These are phyloP conservation scores for Trichosanthes truncata DNA, from an alignment of 306 rosid species.

Conservation along the genomic window DNA sequence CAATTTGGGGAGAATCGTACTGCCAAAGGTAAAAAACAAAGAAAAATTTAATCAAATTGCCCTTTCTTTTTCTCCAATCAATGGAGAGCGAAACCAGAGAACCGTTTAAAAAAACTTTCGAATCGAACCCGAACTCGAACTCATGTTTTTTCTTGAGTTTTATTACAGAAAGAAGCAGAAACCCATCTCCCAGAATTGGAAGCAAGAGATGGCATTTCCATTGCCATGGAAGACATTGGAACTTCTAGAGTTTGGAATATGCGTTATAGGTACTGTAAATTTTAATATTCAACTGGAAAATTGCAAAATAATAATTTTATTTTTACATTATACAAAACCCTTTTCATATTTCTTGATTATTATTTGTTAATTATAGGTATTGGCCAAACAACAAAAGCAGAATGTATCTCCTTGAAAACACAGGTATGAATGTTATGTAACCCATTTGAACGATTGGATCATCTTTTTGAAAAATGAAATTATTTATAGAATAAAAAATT, in stretches of 20 bases:
- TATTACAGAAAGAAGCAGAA: conserved; percentile 83
- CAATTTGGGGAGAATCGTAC: conserved; percentile 81
- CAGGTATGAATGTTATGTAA: conserved; percentile 34
- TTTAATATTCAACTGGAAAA: not conserved
- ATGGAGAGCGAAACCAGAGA: not conserved
- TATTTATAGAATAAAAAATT: not conserved
- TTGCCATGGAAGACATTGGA: conserved; percentile 92
- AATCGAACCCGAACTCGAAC: not conserved
- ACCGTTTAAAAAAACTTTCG: not conserved
- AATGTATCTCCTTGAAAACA: conserved; percentile 97
- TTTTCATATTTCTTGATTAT: not conserved
- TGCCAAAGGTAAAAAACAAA: conserved; percentile 53
- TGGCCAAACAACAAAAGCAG: conserved; percentile 99
- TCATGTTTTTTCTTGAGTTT: too few species aligned
- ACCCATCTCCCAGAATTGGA: conserved; percentile 88
- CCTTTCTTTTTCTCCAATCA: not conserved
- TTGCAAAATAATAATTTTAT: not conserved
- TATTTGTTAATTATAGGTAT: conserved; percentile 41
- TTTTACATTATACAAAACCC: not conserved
- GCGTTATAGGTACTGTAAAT: conserved; percentile 70
- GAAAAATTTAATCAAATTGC: not conserved
- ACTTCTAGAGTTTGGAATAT: conserved; percentile 90
- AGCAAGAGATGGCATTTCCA: conserved; percentile 87
- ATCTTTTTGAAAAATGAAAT: not conserved
- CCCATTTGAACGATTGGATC: not conserved